These are phyloP conservation scores for Groenewaldozyma salmanticensis DNA, from an alignment of 805 yeast species.

Conservation along the genomic window DNA sequence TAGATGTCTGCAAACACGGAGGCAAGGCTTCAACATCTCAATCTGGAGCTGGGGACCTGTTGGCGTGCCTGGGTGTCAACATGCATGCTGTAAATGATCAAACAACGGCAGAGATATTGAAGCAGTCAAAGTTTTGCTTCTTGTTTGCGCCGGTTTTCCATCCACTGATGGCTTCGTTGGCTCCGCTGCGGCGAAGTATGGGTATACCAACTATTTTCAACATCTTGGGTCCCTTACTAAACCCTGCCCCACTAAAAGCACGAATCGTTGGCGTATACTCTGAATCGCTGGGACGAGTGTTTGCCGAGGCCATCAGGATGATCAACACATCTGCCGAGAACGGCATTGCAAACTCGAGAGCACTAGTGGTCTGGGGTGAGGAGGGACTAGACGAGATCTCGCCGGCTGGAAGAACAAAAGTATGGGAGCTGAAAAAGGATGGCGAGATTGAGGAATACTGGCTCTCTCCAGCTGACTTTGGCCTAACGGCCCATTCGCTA, in stretches of 20 bases:
- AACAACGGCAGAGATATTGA: constrained; percentile 50
- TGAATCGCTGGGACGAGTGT: constrained; percentile 67
- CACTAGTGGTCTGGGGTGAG: constrained; percentile 89
- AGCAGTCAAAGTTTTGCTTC: constrained; percentile 45
- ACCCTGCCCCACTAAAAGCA: constrained; percentile 76
- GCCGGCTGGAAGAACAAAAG: constrained; percentile 71
- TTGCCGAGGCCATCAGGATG: constrained; percentile 67
- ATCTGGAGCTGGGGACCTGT: constrained; percentile 89
- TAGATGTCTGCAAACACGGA: constrained; percentile 88
- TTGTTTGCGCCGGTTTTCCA: constrained; percentile 93
- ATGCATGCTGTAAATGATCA: constrained; percentile 53
- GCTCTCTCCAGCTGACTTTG: constrained; percentile 64
- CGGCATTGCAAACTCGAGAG: constrained; percentile 34
- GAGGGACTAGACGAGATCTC: constrained; percentile 90
- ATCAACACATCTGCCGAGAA: constrained; percentile 45
- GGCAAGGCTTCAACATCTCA: constrained; percentile 92
- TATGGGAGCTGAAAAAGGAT: constrained; percentile 58
- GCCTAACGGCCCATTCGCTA: constrained; percentile 63
- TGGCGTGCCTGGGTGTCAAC: constrained; percentile 75
- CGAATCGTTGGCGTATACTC: constrained; percentile 87
- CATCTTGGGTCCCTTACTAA: constrained; percentile 84
- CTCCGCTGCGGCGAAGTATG: constrained; percentile 60
- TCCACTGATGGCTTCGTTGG: constrained; percentile 80
- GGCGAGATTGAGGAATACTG: constrained; percentile 23
- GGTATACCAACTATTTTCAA: constrained; percentile 94